Evolutionary conservation across 805 yeast species (phyloP).

Genomic region (Candida methanosorbosa): DNA sequence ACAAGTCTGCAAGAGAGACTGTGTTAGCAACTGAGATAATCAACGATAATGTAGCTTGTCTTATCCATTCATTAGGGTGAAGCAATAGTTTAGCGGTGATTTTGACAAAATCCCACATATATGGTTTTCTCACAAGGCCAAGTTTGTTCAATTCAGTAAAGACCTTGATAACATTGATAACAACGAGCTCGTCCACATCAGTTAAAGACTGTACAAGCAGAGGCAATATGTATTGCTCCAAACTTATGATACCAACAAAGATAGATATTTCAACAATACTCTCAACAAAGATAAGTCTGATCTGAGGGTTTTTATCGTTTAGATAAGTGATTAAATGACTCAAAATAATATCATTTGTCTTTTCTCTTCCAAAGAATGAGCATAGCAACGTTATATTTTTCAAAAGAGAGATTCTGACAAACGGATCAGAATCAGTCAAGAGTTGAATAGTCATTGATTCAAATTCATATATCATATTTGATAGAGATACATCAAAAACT

Average conservation of each 20-base stretch:
- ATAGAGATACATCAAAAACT: conserved; percentile 30
- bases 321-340: conserved; percentile 89
- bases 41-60: conserved; percentile 58
- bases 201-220: conserved; percentile 72
- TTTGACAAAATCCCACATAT: conserved; percentile 46
- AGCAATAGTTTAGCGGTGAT: conserved; percentile 49
- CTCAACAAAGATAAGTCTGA: conserved; percentile 64
- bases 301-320: conserved; percentile 63
- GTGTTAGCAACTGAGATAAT: conserved; percentile 54
- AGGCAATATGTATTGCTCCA: conserved; percentile 87
- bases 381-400: conserved; percentile 70
- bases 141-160: conserved; percentile 47
- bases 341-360: conserved; percentile 78
- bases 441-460: conserved; percentile 58
- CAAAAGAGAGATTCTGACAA: conserved; percentile 64
- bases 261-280: conserved; percentile 68
- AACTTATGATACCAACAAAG: conserved; percentile 69
- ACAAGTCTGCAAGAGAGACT: conserved; percentile 67
- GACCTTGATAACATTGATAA: conserved; percentile 55
- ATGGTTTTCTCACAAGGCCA: conserved; percentile 44
- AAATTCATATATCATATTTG: conserved; percentile 41
- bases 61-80: conserved; percentile 84
- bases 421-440: conserved; percentile 58
- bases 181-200: conserved; percentile 80
- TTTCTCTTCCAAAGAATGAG: conserved; percentile 75